These are phyloP conservation scores for Malbranchea zuffiana DNA, from an alignment of 2,329 filamentous ascomycete species.

Conservation along the genomic window DNA sequence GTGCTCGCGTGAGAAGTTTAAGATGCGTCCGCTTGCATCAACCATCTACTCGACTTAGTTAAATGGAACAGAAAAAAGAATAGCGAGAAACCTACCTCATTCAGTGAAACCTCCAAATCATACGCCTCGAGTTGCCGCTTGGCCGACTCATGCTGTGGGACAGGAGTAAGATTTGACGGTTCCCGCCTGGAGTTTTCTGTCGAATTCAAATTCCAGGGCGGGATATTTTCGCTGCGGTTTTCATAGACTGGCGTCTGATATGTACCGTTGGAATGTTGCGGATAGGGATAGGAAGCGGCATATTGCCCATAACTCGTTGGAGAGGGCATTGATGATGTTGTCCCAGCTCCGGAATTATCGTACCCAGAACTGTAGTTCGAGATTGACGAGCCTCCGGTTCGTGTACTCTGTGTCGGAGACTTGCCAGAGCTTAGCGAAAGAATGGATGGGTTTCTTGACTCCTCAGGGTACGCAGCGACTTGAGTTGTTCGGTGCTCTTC, in stretches of 20 bases:
- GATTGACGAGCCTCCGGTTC: conserved; percentile 29
- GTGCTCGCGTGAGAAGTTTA: conserved; percentile 38
- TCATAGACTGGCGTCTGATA: conserved; percentile 18
- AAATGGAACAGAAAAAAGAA: neutral
- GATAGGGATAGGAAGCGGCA: conserved; percentile 24
- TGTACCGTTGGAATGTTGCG: conserved; percentile 20
- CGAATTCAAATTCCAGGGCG: conserved; percentile 21
- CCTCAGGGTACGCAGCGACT: conserved; percentile 31
- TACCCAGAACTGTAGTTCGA: conserved; percentile 29
- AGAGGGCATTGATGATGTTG: conserved; percentile 30
- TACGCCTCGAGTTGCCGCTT: conserved; percentile 54
- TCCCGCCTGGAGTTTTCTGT: conserved; percentile 23
- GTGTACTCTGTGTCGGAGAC: conserved; percentile 33
- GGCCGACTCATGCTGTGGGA: conserved; percentile 38
- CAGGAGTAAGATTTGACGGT: conserved; percentile 26
- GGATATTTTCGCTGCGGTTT: neutral
- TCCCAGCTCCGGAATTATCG: conserved; percentile 29
- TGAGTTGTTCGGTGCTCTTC: conserved; percentile 29
- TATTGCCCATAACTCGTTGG: conserved; percentile 28
- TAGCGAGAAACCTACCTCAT: conserved; percentile 32
- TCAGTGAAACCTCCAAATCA: conserved; percentile 44
- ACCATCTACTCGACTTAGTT: conserved; percentile 27
- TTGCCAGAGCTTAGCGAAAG: conserved; percentile 33
- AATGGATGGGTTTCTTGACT: conserved; percentile 32
- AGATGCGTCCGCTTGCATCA: conserved; percentile 33